A percentile compares a stretch with the other conserved stretches of the same genome.
These are phyloP conservation scores for Ogataea wickerhamii DNA, from an alignment of 805 yeast genomes.

Conservation along the genomic window DNA sequence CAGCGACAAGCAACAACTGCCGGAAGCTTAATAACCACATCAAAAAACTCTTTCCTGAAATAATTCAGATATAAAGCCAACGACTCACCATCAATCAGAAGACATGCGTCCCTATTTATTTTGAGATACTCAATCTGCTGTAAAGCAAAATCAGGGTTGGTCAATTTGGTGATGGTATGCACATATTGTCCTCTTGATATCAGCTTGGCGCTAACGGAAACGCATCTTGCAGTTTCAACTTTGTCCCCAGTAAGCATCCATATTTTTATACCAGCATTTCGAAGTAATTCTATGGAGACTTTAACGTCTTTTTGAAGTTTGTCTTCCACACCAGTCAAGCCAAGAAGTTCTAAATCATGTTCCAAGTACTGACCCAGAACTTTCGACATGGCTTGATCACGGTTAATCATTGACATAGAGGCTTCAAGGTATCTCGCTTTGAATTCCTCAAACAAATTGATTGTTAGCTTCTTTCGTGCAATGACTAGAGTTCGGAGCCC, in stretches of 20 bases:
- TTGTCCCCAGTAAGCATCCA: conserved; percentile 99
- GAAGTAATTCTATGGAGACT: conserved; percentile 81
- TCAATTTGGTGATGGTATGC: conserved; percentile 72
- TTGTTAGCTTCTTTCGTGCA: conserved; percentile 71
- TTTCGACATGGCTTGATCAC: conserved; percentile 71
- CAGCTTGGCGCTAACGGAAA: conserved; percentile 90
- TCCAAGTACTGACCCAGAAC: conserved; percentile 72
- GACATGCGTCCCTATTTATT: conserved; percentile 62
- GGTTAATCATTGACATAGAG: conserved; percentile 68
- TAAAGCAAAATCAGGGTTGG: conserved; percentile 63
- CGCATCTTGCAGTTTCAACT: conserved; percentile 97
- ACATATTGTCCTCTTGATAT: conserved; percentile 93
- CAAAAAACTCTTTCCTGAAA: conserved; percentile 70
- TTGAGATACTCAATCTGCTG: conserved; percentile 70
- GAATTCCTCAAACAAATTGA: conserved; percentile 58
- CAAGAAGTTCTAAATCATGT: conserved; percentile 77
- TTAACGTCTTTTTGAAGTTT: conserved; percentile 89
- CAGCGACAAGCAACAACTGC: conserved; percentile 98
- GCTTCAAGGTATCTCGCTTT: conserved; percentile 65
- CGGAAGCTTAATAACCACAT: conserved; percentile 72
- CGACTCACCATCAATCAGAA: conserved; percentile 93
- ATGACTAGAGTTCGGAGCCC: conserved; percentile 93
- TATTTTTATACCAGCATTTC: conserved; percentile 95
- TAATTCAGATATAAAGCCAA: conserved; percentile 62
- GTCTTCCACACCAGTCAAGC: conserved; percentile 97